Percentiles rank a stretch among this genome's conserved stretches.
Conservation (phyloP, 768 basidiomycete species). For the Thelephora aurantiotincta region DNA sequence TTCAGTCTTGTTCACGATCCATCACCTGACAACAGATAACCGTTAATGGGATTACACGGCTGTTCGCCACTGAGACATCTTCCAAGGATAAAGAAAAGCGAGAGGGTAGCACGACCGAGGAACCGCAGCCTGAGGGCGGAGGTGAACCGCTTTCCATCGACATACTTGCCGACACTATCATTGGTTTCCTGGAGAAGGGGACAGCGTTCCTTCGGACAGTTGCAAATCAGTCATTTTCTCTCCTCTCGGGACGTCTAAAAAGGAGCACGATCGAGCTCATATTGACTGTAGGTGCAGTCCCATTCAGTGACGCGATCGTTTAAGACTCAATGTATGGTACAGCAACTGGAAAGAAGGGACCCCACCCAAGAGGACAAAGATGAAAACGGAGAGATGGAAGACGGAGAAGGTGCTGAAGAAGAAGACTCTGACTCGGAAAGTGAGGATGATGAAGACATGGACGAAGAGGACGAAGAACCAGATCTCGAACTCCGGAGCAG, state of each 20-base stretch:
- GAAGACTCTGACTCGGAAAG: conserved; percentile 15
- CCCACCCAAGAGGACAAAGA: conserved; percentile 25
- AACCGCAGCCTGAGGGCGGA: conserved; percentile 14
- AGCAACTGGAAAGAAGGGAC: conserved; percentile 77
- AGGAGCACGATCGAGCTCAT: conserved; percentile 70
- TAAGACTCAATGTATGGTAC: neutral
- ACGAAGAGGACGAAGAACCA: conserved; percentile 31
- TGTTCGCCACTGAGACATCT: conserved; percentile 26
- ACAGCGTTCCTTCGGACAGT: conserved; percentile 69
- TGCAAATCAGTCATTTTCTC: conserved; percentile 67
- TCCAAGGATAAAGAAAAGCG: conserved; percentile 19
- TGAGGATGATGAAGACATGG: conserved; percentile 21
- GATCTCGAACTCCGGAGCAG: conserved; percentile 55
- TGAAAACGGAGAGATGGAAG: conserved; percentile 17
- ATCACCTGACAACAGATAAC: conserved; percentile 31
- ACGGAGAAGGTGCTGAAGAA: conserved; percentile 26
- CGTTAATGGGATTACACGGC: conserved; percentile 39
- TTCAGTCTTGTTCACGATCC: conserved; percentile 1
- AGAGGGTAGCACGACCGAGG: conserved; percentile 13
- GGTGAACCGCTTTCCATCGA: conserved; percentile 57
- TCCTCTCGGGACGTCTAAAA: conserved; percentile 51
- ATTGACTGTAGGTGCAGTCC: conserved; percentile 43
- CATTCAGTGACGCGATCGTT: conserved; percentile 2
- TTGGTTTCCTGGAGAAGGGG: conserved; percentile 78
- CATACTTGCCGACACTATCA: conserved; percentile 75